Evolutionary conservation across 2,329 filamentous ascomycete species (phyloP).

Genomic region (Cladosporium sp.): DNA sequence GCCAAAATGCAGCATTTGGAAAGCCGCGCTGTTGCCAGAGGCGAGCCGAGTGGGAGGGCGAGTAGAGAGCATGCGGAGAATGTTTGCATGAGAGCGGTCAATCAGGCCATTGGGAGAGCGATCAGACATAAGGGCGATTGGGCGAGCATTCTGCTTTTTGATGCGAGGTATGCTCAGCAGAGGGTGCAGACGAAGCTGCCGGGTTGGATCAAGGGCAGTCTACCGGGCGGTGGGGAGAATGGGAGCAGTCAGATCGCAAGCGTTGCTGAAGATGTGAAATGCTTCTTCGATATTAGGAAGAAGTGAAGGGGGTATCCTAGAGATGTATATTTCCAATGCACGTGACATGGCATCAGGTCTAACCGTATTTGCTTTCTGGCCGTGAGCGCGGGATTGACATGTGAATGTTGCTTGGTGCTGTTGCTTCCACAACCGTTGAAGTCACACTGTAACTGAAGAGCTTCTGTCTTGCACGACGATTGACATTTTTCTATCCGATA

Average conservation of each 20-base stretch:
- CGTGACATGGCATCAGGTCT: no score
- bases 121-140: slow-evolving; percentile 88
- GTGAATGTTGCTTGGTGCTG: slow-evolving; percentile 4
- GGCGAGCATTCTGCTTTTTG: slow-evolving; percentile 81
- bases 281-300: not conserved
- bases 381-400: slow-evolving; percentile 5
- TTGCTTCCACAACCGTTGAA: no score
- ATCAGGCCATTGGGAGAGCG: slow-evolving; percentile 90
- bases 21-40: slow-evolving; percentile 43
- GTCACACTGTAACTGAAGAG: no score
- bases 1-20: slow-evolving; percentile 87
- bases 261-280: slow-evolving; percentile 24
- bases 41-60: slow-evolving; percentile 41
- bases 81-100: slow-evolving; percentile 92
- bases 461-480: no score
- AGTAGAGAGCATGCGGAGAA: slow-evolving; percentile 87
- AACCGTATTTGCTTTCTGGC: not conserved
- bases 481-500: no score
- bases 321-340: no score
- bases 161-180: slow-evolving; percentile 70
- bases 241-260: slow-evolving; percentile 34
- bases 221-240: slow-evolving; percentile 36
- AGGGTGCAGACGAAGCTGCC: slow-evolving; percentile 78
- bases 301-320: no score
- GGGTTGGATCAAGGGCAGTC: slow-evolving; percentile 76